Percentiles rank a stretch among this genome's conserved stretches.
Conservation (phyloP, 768 basidiomycete species). For the Flagelloscypha sp. region DNA sequence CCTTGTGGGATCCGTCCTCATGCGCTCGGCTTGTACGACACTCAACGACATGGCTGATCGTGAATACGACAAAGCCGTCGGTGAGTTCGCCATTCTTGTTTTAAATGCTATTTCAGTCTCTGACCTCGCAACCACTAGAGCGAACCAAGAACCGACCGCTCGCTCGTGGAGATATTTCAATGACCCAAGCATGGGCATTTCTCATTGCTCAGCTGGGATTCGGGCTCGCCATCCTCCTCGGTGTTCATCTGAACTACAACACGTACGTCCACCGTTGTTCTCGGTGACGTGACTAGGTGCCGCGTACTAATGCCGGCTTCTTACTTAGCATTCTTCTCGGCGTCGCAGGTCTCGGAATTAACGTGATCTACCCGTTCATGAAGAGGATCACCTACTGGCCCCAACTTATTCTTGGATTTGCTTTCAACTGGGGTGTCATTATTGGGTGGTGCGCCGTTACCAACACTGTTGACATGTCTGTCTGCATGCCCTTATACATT, state of each 20-base stretch:
- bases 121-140: no score
- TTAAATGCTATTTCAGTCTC: no score
- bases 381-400: slow-evolving; percentile 55
- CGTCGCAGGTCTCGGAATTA: no score
- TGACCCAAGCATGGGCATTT: slow-evolving; percentile 18
- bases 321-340: no score
- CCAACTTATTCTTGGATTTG: slow-evolving; percentile 53
- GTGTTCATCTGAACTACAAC: slow-evolving; percentile 7
- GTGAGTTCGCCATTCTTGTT: no score
- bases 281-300: no score
- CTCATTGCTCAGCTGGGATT: slow-evolving; percentile 12
- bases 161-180: slow-evolving; percentile 19
- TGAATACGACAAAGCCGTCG: slow-evolving; percentile 12
- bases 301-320: no score
- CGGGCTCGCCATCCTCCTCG: slow-evolving; percentile 10
- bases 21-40: no score
- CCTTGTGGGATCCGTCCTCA: no score
- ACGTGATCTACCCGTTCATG: slow-evolving; percentile 41
- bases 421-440: slow-evolving; percentile 47
- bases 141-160: slow-evolving; percentile 25
- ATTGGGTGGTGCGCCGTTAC: slow-evolving; percentile 40
- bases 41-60: slow-evolving; percentile 15
- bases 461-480: slow-evolving; percentile 18
- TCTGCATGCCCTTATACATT: slow-evolving; percentile 11
- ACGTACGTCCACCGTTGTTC: slow-evolving; percentile 13